Evolutionary conservation across 345 rosid genomes (phyloP).

Genomic region (Gossypioides kirkii): DNA sequence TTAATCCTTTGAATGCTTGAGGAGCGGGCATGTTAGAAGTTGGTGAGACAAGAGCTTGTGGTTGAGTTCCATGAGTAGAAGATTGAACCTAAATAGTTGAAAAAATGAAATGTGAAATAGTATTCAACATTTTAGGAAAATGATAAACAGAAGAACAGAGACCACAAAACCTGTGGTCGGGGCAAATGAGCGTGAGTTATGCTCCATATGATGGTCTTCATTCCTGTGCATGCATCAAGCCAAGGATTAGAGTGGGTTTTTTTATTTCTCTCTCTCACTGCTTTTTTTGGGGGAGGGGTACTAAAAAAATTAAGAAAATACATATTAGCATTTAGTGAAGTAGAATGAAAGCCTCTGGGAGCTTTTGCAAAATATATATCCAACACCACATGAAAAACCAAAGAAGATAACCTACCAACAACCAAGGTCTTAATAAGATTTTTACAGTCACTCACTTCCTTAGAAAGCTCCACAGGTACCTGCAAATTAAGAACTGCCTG

Average conservation of each 20-base stretch:
- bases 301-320: neutral
- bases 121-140: neutral
- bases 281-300: neutral
- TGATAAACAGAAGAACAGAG: neutral
- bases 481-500: constrained; percentile 98
- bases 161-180: constrained; percentile 71
- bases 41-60: constrained; percentile 60
- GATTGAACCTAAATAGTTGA: constrained; percentile 44
- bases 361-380: constrained; percentile 8
- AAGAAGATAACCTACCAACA: constrained; percentile 60
- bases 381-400: neutral
- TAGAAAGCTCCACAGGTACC: constrained; percentile 93
- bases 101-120: constrained; percentile 11
- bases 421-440: constrained; percentile 95
- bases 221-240: constrained; percentile 49
- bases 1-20: constrained; percentile 89
- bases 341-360: constrained; percentile 6
- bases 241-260: constrained; percentile 8
- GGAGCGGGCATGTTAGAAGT: constrained; percentile 52
- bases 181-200: constrained; percentile 97
- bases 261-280: neutral
- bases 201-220: constrained; percentile 98
- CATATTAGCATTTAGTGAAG: neutral
- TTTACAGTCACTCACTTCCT: constrained; percentile 97
- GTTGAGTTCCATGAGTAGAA: constrained; percentile 55